Percentiles rank a stretch among this genome's conserved stretches.
Conservation (phyloP, 1,139 yeast genomes). For the Hemisphaericaspora subhashii region DNA sequence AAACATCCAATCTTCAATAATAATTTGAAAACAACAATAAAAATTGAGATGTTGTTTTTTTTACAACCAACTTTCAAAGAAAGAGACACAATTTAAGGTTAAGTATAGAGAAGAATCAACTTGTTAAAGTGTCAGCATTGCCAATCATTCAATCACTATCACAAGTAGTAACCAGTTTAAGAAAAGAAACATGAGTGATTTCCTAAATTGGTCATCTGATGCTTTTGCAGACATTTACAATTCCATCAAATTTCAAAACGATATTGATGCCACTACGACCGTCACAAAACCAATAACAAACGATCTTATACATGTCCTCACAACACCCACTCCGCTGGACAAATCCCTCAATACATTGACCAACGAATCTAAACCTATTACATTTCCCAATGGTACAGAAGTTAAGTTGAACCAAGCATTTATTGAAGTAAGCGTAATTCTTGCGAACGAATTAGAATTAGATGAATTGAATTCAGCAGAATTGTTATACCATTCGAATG, state of each 20-base stretch:
- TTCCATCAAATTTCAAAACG: conserved; percentile 29
- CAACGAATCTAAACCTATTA: conserved; percentile 51
- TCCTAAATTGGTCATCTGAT: conserved; percentile 35
- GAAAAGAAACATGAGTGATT: conserved; percentile 3
- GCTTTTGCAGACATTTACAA: conserved; percentile 38
- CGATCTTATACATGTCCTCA: conserved; percentile 52
- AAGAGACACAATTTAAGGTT: not conserved
- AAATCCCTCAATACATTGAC: conserved; percentile 50
- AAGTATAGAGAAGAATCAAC: not conserved
- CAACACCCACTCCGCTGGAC: conserved; percentile 54
- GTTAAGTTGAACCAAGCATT: conserved; percentile 62
- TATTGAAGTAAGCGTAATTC: conserved; percentile 56
- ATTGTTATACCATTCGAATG: conserved; percentile 39
- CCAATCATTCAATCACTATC: not conserved
- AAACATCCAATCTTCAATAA: conserved; percentile 3
- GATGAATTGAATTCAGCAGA: conserved; percentile 41
- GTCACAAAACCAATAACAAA: conserved; percentile 27
- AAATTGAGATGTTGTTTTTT: not conserved
- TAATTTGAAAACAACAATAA: conserved; percentile 2
- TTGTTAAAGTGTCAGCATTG: no score
- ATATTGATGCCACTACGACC: conserved; percentile 25
- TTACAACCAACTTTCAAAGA: conserved; percentile 4
- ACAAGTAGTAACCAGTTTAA: not conserved
- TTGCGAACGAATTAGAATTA: conserved; percentile 44
- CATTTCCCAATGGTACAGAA: conserved; percentile 56